Percentiles rank a stretch among this genome's conserved stretches.
phyloP scores from a whole-genome alignment of 2,329 filamentous ascomycete genomes.

The Talaromyces verruculosus region DNA sequence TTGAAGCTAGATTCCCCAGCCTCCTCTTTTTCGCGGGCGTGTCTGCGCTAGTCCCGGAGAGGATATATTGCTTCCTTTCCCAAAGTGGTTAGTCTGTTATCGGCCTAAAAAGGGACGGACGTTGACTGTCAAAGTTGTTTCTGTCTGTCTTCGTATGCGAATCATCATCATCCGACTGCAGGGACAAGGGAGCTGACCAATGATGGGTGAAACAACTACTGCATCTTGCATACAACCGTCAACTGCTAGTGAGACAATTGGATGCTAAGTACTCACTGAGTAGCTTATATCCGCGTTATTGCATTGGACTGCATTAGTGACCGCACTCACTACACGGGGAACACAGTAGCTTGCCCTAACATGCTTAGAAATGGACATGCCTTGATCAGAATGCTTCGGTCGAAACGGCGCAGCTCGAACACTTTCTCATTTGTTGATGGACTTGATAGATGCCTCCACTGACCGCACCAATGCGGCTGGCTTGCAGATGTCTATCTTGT shows the following conservation, averaged over 20 bases:
- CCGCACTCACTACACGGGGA: not conserved
- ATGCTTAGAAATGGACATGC: not conserved
- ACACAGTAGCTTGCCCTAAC: not conserved
- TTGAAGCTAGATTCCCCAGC: slow-evolving; percentile 14
- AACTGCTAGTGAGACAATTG: not conserved
- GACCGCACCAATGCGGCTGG: not conserved
- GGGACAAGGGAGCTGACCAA: not conserved
- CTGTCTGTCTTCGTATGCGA: not conserved
- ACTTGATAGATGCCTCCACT: not conserved
- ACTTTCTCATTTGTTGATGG: not conserved
- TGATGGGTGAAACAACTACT: not conserved
- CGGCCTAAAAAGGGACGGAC: not conserved
- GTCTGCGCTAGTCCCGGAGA: slow-evolving; percentile 5
- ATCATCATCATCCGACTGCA: not conserved
- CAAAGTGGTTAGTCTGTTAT: not conserved
- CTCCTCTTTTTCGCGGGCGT: slow-evolving; percentile 14
- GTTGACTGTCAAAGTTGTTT: not conserved
- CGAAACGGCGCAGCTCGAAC: not conserved
- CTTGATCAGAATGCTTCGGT: not conserved
- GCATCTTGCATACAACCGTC: not conserved
- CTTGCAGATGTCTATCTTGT: not conserved
- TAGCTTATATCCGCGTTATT: not conserved
- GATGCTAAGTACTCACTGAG: not conserved
- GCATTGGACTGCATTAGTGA: not conserved
- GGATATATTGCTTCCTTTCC: slow-evolving; percentile 16